These are phyloP conservation scores for Annona squamosa DNA, from an alignment of 164 flowering plant genomes.

Conservation along the genomic window DNA sequence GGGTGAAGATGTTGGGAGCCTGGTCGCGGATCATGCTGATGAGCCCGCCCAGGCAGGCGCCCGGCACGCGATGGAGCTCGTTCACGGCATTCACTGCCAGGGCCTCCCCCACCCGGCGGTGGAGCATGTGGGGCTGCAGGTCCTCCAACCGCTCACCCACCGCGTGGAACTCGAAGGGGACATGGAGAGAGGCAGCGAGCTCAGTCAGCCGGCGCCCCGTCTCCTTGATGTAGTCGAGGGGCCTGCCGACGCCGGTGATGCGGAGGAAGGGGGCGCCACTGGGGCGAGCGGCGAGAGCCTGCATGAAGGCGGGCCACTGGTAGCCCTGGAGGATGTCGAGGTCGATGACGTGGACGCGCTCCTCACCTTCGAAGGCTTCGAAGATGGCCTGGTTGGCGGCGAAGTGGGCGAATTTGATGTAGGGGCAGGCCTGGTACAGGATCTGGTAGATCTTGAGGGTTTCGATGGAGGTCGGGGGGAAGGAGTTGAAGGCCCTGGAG, in stretches of 20 bases:
- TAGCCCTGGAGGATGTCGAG: slow-evolving; percentile 73
- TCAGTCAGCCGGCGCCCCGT: slow-evolving; percentile 53
- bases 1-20: slow-evolving; percentile 60
- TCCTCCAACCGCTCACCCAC: slow-evolving; percentile 55
- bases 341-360: slow-evolving; percentile 66
- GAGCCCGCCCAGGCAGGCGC: slow-evolving; percentile 34
- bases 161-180: slow-evolving; percentile 67
- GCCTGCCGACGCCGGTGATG: slow-evolving; percentile 60
- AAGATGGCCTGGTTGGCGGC: slow-evolving; percentile 81
- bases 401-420: slow-evolving; percentile 70
- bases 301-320: slow-evolving; percentile 85
- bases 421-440: slow-evolving; percentile 74
- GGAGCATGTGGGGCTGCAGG: slow-evolving; percentile 59
- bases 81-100: slow-evolving; percentile 56
- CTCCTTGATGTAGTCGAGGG: slow-evolving; percentile 37
- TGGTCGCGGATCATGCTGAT: slow-evolving; percentile 59
- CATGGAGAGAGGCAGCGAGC: slow-evolving; percentile 52
- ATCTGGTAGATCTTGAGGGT: slow-evolving; percentile 57
- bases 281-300: slow-evolving; percentile 61
- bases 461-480: slow-evolving; percentile 47
- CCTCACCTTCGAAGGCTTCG: slow-evolving; percentile 64
- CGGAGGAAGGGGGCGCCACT: slow-evolving; percentile 63
- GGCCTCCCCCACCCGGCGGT: slow-evolving; percentile 66
- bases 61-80: slow-evolving; percentile 56
- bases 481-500: slow-evolving; percentile 30